Evolutionary conservation across 1,139 yeast species (phyloP).

Genomic region (Kodamaea suecica): DNA sequence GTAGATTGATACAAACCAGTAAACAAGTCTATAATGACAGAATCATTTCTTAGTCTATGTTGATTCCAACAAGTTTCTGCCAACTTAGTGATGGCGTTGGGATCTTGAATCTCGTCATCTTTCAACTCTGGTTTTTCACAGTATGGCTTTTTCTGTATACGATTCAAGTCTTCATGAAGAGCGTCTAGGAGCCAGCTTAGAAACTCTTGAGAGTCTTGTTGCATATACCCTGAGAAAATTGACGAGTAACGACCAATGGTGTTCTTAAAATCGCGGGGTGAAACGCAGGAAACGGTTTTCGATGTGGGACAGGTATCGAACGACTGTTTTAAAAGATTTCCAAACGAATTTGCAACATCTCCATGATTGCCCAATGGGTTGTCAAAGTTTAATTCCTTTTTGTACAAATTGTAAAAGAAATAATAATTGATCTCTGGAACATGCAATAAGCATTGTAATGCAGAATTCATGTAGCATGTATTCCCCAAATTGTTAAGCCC

Average conservation of each 20-base stretch:
- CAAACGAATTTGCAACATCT: constrained; percentile 74
- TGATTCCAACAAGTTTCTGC: constrained; percentile 81
- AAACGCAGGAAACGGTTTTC: constrained; percentile 17
- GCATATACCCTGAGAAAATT: constrained; percentile 83
- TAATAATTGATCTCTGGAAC: constrained; percentile 80
- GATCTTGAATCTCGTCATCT: constrained; percentile 57
- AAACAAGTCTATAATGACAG: constrained; percentile 79
- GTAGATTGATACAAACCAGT: constrained; percentile 91
- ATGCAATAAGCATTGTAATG: constrained; percentile 85
- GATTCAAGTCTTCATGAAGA: constrained; percentile 87
- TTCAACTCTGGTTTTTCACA: constrained; percentile 83
- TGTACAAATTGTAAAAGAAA: constrained; percentile 61
- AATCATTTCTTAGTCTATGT: constrained; percentile 79
- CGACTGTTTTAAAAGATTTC: constrained; percentile 56
- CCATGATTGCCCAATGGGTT: constrained; percentile 90
- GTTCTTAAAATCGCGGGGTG: constrained; percentile 77
- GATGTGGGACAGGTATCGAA: constrained; percentile 39
- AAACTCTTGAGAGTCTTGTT: constrained; percentile 96
- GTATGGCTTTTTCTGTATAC: constrained; percentile 78
- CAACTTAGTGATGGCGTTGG: constrained; percentile 52
- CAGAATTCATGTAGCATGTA: constrained; percentile 96
- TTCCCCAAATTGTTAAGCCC: constrained; percentile 88
- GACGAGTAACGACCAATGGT: constrained; percentile 78
- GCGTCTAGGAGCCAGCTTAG: constrained; percentile 88
- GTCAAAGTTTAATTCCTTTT: constrained; percentile 62